Evolutionary conservation across 441 rosid genomes (phyloP).

Genomic region (Erodium moschatum): DNA sequence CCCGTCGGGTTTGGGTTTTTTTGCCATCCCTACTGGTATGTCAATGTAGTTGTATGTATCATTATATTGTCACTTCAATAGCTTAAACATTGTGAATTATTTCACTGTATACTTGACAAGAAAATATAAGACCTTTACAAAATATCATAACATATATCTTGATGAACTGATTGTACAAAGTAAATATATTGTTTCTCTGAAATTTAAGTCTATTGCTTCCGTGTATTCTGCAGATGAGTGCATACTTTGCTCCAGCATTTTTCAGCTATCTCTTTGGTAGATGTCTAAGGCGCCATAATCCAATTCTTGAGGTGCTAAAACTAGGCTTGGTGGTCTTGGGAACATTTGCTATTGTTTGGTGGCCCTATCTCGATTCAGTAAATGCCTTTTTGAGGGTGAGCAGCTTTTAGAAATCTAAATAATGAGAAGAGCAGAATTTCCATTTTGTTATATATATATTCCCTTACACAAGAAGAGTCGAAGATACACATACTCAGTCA

Average conservation of each 20-base stretch:
- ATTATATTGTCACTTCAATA: too few relatives aligned
- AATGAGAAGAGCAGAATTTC: not conserved
- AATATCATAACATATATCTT: not conserved
- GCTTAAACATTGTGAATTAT: too few relatives aligned
- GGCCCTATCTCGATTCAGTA: slow-evolving; percentile 66
- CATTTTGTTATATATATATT: too few relatives aligned
- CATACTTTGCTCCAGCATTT: slow-evolving; percentile 86
- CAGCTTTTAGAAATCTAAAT: not conserved
- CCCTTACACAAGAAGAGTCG: not conserved
- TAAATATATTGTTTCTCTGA: not conserved
- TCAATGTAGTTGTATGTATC: too few relatives aligned
- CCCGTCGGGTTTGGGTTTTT: too few relatives aligned
- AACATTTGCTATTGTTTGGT: slow-evolving; percentile 75
- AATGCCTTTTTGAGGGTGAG: slow-evolving; percentile 59
- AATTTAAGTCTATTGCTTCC: not conserved
- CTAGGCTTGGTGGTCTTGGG: slow-evolving; percentile 56
- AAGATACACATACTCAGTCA: not conserved
- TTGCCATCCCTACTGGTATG: too few relatives aligned
- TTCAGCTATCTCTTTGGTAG: slow-evolving; percentile 80
- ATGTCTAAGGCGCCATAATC: slow-evolving; percentile 56
- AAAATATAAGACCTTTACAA: not conserved
- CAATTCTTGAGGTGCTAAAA: slow-evolving; percentile 54
- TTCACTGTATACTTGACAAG: too few relatives aligned
- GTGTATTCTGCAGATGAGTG: slow-evolving; percentile 60
- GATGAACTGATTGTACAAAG: not conserved